These are phyloP conservation scores for Danielozyma ontarioensis DNA, from an alignment of 805 yeast genomes.

Conservation along the genomic window DNA sequence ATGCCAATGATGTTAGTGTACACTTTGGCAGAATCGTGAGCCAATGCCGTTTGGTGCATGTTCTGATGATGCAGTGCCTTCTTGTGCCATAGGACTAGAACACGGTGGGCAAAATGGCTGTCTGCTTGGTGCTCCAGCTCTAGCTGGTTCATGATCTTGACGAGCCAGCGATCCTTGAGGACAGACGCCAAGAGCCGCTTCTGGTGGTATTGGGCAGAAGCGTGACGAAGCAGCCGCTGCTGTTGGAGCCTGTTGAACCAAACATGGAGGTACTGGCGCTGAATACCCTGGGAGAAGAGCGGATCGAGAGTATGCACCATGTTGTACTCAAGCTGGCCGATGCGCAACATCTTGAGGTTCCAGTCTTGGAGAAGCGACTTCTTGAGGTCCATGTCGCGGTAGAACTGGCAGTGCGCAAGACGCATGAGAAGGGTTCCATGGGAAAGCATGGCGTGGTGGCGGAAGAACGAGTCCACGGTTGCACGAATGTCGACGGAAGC, in stretches of 20 bases:
- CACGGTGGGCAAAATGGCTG: conserved; percentile 14
- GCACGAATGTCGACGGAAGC: conserved; percentile 8
- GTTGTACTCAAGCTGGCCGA: not conserved
- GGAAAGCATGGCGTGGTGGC: not conserved
- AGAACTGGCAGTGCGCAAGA: not conserved
- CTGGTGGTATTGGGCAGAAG: no score
- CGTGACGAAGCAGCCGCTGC: no score
- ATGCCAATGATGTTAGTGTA: not conserved
- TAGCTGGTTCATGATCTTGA: not conserved
- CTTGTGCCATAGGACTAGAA: no score
- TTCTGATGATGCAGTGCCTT: no score
- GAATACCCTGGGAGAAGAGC: no score
- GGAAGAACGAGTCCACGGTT: not conserved
- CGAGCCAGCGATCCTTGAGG: no score
- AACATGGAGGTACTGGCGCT: no score
- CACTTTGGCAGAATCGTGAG: conserved; percentile 6
- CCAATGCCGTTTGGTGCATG: no score
- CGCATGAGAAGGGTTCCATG: not conserved
- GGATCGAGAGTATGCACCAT: no score
- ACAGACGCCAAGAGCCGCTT: no score
- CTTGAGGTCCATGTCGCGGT: not conserved
- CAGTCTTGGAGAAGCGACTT: not conserved
- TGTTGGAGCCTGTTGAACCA: no score
- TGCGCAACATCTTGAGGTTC: not conserved
- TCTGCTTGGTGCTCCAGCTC: conserved; percentile 8